These are phyloP conservation scores for Metschnikowia chrysomelidarum DNA, from an alignment of 805 yeast genomes.

Conservation along the genomic window DNA sequence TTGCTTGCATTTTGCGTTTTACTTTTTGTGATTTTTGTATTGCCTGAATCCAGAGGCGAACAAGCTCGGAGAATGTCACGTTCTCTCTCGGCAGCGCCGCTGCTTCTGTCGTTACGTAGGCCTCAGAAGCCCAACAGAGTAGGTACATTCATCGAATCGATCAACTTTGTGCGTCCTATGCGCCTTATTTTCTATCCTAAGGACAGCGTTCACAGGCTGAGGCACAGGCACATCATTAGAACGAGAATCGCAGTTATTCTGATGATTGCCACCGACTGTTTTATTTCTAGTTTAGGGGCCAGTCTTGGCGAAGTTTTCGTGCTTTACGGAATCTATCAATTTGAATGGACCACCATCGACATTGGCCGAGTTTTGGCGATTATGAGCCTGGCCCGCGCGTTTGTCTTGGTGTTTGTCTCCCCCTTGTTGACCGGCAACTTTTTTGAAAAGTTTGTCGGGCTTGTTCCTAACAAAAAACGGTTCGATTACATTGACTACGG, in stretches of 20 bases:
- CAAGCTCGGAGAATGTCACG: constrained; percentile 54
- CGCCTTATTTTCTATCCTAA: constrained; percentile 54
- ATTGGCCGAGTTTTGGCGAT: constrained; percentile 56
- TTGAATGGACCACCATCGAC: constrained; percentile 51
- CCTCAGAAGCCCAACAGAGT: constrained; percentile 21
- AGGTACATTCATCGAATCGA: constrained; percentile 4
- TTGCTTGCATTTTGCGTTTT: constrained; percentile 32
- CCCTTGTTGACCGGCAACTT: constrained; percentile 45
- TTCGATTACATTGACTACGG: constrained; percentile 53
- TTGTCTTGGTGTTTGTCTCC: constrained; percentile 47
- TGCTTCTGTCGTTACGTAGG: background rate
- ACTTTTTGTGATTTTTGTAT: constrained; percentile 27
- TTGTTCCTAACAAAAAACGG: constrained; percentile 34
- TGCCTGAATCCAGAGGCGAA: constrained; percentile 66
- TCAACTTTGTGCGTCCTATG: constrained; percentile 44
- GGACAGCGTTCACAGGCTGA: constrained; percentile 24
- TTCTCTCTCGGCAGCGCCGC: constrained; percentile 14
- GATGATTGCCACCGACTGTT: constrained; percentile 46
- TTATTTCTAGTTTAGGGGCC: constrained; percentile 30
- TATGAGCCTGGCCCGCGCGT: constrained; percentile 48
- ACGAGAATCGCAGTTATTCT: constrained; percentile 40
- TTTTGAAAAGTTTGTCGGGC: constrained; percentile 25
- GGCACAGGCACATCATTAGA: constrained; percentile 16
- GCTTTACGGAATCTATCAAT: constrained; percentile 53
- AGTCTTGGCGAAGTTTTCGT: constrained; percentile 43